These are phyloP conservation scores for Crotalaria pallida DNA, from an alignment of 306 rosid genomes.

Conservation along the genomic window DNA sequence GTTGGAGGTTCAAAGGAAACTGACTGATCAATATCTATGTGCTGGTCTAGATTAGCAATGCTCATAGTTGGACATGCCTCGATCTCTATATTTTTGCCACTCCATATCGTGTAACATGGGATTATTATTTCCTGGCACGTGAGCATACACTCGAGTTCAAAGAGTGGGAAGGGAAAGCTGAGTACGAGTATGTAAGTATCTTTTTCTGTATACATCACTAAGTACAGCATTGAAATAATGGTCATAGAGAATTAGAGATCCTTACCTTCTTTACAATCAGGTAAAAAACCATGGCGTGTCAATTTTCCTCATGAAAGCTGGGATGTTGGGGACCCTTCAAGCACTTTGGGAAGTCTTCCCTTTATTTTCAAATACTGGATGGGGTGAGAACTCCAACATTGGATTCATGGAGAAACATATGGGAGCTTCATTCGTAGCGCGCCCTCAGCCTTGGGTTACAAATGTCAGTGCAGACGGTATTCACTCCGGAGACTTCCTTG, in stretches of 20 bases:
- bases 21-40: constrained; percentile 14
- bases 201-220: constrained; percentile 5
- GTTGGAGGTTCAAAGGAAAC: constrained; percentile 1
- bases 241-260: constrained; percentile 11
- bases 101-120: constrained; percentile 95
- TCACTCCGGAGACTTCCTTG: constrained; percentile 97
- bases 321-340: constrained; percentile 80
- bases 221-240: constrained; percentile 19
- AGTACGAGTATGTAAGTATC: constrained; percentile 82
- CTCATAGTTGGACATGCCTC: constrained; percentile 93
- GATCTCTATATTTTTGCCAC: constrained; percentile 93
- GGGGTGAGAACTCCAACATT: constrained; percentile 85
- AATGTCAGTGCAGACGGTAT: constrained; percentile 62
- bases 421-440: constrained; percentile 72
- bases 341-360: constrained; percentile 91
- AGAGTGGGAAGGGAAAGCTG: constrained; percentile 80
- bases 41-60: constrained; percentile 59
- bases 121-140: constrained; percentile 79
- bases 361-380: constrained; percentile 75
- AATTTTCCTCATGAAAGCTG: constrained; percentile 89
- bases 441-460: constrained; percentile 85
- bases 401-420: constrained; percentile 73
- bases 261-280: constrained; percentile 40
- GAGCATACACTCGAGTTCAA: constrained; percentile 87
- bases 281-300: constrained; percentile 79